A percentile compares a stretch with the other conserved stretches of the same genome.
Conservation (phyloP, 1,139 yeast genomes). For the Arxiozyma telluris region DNA sequence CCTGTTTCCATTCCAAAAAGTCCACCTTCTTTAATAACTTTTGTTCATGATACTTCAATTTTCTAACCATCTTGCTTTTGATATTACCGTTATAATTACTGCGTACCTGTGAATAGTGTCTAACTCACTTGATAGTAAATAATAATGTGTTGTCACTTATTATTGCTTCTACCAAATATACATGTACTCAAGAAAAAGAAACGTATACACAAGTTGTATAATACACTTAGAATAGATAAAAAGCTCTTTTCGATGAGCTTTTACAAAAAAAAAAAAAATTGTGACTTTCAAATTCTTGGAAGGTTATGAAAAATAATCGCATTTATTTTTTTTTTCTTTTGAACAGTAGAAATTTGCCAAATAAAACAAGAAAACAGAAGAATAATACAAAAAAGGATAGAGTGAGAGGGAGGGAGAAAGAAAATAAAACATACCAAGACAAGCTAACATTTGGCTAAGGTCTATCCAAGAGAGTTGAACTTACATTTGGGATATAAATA, state of each 20-base stretch:
- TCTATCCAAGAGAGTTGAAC: neutral
- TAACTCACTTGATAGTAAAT: neutral
- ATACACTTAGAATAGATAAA: too few relatives aligned
- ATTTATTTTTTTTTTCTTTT: too few relatives aligned
- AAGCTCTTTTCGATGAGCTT: neutral
- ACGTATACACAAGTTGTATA: neutral
- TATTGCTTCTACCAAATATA: neutral
- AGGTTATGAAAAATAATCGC: neutral
- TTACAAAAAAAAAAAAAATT: too few relatives aligned
- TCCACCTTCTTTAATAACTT: slow-evolving; percentile 92
- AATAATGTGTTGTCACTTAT: too few relatives aligned
- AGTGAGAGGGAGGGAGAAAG: neutral
- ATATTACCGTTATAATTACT: too few relatives aligned
- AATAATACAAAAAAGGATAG: too few relatives aligned
- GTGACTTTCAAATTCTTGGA: neutral
- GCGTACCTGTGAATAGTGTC: neutral
- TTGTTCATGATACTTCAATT: slow-evolving; percentile 89
- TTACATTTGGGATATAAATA: too few relatives aligned
- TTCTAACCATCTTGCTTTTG: slow-evolving; percentile 62
- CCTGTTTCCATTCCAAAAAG: slow-evolving; percentile 96
- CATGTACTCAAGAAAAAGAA: too few relatives aligned
- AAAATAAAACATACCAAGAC: neutral
- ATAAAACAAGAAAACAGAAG: too few relatives aligned
- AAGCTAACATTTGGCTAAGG: too few relatives aligned
- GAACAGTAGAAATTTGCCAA: neutral